Conservation (phyloP, 257 asterid genomes). For the Asclepias syriaca region DNA sequence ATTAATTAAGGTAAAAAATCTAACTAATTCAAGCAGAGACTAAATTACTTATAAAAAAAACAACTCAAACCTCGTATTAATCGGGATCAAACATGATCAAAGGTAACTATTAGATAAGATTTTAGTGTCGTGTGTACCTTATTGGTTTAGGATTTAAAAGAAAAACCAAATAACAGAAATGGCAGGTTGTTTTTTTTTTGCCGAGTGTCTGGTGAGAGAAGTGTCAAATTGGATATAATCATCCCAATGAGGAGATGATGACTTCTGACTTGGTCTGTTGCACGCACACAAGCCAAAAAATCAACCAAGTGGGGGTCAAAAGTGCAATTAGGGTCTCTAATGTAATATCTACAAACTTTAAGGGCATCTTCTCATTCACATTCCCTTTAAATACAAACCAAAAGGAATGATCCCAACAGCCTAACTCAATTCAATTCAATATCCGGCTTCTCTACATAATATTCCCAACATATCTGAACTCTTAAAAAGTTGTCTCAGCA, state of each 20-base stretch:
- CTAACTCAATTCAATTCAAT: neutral
- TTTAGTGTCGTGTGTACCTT: no score
- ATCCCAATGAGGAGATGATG: constrained; percentile 10
- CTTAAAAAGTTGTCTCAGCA: neutral
- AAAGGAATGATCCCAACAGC: constrained; percentile 17
- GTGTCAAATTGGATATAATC: constrained; percentile 8
- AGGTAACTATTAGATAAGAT: no score
- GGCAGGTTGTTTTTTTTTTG: neutral
- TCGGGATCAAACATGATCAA: no score
- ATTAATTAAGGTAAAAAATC: no score
- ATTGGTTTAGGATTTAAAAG: no score
- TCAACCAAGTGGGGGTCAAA: constrained; percentile 41
- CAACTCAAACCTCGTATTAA: no score
- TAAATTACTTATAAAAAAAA: no score
- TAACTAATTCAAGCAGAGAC: no score
- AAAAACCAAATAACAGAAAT: neutral
- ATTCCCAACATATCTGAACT: neutral
- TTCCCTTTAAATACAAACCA: constrained; percentile 38
- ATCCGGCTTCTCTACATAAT: constrained; percentile 4
- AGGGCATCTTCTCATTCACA: constrained; percentile 29
- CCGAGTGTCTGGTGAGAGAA: neutral
- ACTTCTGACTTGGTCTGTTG: constrained; percentile 9
- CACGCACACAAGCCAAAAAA: constrained; percentile 17
- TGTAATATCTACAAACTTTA: constrained; percentile 27
- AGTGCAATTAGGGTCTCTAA: constrained; percentile 22